These are phyloP conservation scores for Candida ficus DNA, from an alignment of 805 yeast species.

Conservation along the genomic window DNA sequence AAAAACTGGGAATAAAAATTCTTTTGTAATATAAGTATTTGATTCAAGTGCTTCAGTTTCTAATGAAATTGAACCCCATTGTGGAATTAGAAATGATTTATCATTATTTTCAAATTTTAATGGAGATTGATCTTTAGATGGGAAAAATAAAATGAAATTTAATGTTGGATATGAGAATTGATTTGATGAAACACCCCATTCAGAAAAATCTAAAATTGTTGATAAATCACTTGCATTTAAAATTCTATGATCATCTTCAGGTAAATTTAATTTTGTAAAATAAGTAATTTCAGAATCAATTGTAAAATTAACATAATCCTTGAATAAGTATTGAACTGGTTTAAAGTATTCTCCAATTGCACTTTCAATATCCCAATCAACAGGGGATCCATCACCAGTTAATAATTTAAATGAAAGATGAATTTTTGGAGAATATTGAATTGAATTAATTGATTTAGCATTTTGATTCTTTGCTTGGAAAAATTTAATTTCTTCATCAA, in stretches of 20 bases:
- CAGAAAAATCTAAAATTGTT: conserved; percentile 78
- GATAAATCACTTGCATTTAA: conserved; percentile 53
- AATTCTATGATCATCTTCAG: conserved; percentile 20
- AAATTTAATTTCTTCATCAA: conserved; percentile 34
- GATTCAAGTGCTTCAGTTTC: conserved; percentile 28
- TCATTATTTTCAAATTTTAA: conserved; percentile 34
- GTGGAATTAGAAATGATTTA: conserved; percentile 62
- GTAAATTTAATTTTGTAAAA: conserved; percentile 35
- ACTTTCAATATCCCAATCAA: conserved; percentile 68
- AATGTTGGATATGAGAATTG: conserved; percentile 59
- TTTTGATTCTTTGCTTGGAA: conserved; percentile 18
- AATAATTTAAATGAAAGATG: conserved; percentile 75
- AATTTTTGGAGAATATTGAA: conserved; percentile 48
- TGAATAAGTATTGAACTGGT: conserved; percentile 50
- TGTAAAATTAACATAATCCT: conserved; percentile 61
- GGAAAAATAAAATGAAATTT: conserved; percentile 67
- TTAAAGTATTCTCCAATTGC: conserved; percentile 45
- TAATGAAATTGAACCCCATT: conserved; percentile 68
- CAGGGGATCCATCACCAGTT: conserved; percentile 60
- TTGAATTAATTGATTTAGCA: conserved; percentile 23
- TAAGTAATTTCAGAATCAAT: conserved; percentile 76
- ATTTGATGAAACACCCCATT: conserved; percentile 63
- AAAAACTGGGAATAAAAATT: conserved; percentile 50
- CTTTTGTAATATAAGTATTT: conserved; percentile 30
- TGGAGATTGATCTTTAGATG: conserved; percentile 44